These are phyloP conservation scores for Ceraceosorus bombacis DNA, from an alignment of 1,284 basidiomycete species.

Conservation along the genomic window DNA sequence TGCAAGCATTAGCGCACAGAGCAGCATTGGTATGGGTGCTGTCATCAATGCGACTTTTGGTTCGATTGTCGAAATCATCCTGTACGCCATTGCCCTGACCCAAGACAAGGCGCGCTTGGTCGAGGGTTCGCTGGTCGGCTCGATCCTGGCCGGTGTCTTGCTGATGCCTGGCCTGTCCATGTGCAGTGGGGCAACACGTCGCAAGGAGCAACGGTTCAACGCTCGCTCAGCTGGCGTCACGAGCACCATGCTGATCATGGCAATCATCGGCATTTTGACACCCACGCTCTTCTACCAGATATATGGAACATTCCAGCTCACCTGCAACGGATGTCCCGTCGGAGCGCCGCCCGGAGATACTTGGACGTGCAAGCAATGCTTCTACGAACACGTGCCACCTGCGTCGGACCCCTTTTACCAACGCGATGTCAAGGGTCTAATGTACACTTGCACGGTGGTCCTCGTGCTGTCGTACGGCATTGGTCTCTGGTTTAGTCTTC, in stretches of 20 bases:
- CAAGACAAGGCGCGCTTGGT: constrained; percentile 86
- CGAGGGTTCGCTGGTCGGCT: constrained; percentile 90
- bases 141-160: constrained; percentile 86
- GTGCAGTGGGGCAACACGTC: constrained; percentile 81
- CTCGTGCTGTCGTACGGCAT: constrained; percentile 90
- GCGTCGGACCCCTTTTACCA: constrained; percentile 93
- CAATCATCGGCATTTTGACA: constrained; percentile 89
- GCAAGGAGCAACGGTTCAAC: constrained; percentile 97
- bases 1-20: constrained; percentile 94
- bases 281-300: constrained; percentile 98
- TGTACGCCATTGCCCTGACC: constrained; percentile 81
- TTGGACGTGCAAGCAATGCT: constrained; percentile 86
- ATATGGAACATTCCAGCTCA: constrained; percentile 93
- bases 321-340: constrained; percentile 79
- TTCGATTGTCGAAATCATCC: constrained; percentile 91
- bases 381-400: constrained; percentile 89
- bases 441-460: constrained; percentile 87
- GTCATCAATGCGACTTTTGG: constrained; percentile 99
- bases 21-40: constrained; percentile 97
- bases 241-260: constrained; percentile 99
- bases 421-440: constrained; percentile 80
- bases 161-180: constrained; percentile 96
- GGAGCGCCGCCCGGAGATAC: constrained; percentile 24
- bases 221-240: constrained; percentile 97
- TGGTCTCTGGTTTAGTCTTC: constrained; percentile 96